Base-by-base conservation (phyloP, 371 early-diverging fungal genomes). In the Mitosporidium daphniae region DNA sequence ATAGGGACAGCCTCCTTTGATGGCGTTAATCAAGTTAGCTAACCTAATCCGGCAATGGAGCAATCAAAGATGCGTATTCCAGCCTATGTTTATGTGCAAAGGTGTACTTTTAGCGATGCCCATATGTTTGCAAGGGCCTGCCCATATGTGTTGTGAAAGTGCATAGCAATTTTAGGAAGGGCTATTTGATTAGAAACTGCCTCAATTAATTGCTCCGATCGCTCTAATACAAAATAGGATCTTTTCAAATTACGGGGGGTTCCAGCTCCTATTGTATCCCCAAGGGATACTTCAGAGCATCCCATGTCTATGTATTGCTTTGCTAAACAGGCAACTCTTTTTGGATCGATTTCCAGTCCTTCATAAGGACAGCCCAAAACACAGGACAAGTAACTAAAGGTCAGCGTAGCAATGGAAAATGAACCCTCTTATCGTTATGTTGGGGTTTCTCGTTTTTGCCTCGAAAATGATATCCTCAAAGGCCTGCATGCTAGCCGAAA, bases 71-170 rank as follows among this genome's bases (percentile, higher is more conserved):
- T 63, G 8, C 78, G 59, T 24, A 86, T 47, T 2, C 82, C 86
- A 28, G 54, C 49, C 48, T 58, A 35, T 3, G 36, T 13, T 20
- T 14, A 16, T 21, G 10, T 14, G 9, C 18, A 28, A 26, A 31
- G 16, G 27, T 10, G 9, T 39, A 57, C 57, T 37, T 69, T 56
- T 3, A 75, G 34, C 0, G 84, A 61, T 13, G 59, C 59, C 8
- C 57, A 45, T 27, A 82, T 80, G 33, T 89, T 89, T 17, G 71
- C 84, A 19, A 89, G 45, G 0, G 84, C 89, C 41, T 77, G 80
- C 3, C 89, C 89, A 42, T 80, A 89, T 4, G 89, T 89, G 42
- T 89, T 82, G 33, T 89, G 89, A 35, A 73, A 78, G 33, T 86
- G 89, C 3, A 77, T 68, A 5, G 80, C 82, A 17, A 82, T 41